Conservation (phyloP, 768 basidiomycete genomes). For the Panaeolus papilionaceus region DNA sequence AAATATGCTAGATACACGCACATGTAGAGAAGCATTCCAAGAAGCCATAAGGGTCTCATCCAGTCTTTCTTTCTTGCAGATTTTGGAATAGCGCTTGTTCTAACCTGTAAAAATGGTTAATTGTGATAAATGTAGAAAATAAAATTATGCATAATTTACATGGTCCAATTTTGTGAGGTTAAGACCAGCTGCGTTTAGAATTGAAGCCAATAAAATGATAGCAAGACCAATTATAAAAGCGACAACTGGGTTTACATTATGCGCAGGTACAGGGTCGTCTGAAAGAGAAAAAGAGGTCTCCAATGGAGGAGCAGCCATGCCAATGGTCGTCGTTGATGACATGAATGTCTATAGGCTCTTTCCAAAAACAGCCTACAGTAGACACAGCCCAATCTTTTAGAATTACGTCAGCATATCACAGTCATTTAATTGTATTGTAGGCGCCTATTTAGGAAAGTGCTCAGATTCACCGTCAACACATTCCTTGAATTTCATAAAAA, state of each 20-base stretch:
- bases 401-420: constrained; percentile 17
- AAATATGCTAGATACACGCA: constrained; percentile 39
- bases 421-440: neutral
- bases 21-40: constrained; percentile 96
- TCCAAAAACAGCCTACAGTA: constrained; percentile 13
- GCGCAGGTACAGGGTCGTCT: constrained; percentile 29
- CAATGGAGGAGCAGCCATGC: constrained; percentile 7
- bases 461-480: too few species aligned
- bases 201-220: constrained; percentile 83
- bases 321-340: constrained; percentile 16
- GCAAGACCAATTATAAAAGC: constrained; percentile 85
- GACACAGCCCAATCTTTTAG: neutral
- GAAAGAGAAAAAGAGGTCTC: constrained; percentile 17
- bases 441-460: constrained; percentile 6
- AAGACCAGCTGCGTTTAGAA: constrained; percentile 92
- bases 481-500: neutral
- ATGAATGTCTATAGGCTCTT: neutral
- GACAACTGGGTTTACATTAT: constrained; percentile 57
- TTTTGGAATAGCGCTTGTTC: constrained; percentile 80
- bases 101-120: constrained; percentile 50
- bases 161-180: constrained; percentile 96
- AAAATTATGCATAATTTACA: constrained; percentile 47
- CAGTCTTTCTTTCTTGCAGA: constrained; percentile 76
- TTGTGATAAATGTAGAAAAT: neutral
- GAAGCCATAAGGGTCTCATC: constrained; percentile 86